Evolutionary conservation across 2,329 filamentous ascomycete genomes (phyloP), one percentile per base, ranked within the genome.

Genomic region (Zymoseptoria pseudotritici): DNA sequence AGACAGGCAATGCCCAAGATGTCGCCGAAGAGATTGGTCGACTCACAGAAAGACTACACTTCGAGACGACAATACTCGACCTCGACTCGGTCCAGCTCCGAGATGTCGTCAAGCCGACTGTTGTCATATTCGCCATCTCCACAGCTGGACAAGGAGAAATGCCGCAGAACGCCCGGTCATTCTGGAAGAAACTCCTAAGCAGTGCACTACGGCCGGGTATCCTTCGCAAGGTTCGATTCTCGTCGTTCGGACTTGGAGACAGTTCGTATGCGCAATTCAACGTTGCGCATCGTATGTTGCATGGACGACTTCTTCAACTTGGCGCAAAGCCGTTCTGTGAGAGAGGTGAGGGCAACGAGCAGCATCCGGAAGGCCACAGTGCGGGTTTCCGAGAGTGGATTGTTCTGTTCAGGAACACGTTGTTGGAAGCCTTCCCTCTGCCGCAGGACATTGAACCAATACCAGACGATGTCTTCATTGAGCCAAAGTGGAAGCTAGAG

Each of bases 111-210:
- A 74, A 77, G 58, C 72, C 77, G 58, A 71, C 75, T 1, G 75
- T 93, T 20, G 83, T 91, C 24, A 79, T 97, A 55, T 89, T 99
- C 69, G 86, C 91, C 61, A 79, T 95, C 20, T 95, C 94, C 4
- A 99, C 94, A 0, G 96, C 94, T 0, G 94, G 94, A 4, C 93
- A 99, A 76, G 94, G 94, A 5, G 92, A 97, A 65, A 83, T 97
- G 71, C 94, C 94, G 2, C 84, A 84, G 58, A 97, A 97, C 78
- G 86, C 89, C 2, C 81, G 85, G 51, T 78, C 77, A 1, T 92
- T 99, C 71, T 99, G 94, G 94, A 91, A 84, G 71, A 88, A 85
- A 61, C 80, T 99, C 46, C 79, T 96, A 19, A 83, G 90, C 66
- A 91, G 89, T 73, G 90, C 85, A 67, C 81, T 99, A 26, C 84